Percentiles rank a stretch among this genome's conserved stretches.
These are phyloP conservation scores for Avena atlantica DNA, from an alignment of 176 grass and related monocot genomes.

Conservation along the genomic window DNA sequence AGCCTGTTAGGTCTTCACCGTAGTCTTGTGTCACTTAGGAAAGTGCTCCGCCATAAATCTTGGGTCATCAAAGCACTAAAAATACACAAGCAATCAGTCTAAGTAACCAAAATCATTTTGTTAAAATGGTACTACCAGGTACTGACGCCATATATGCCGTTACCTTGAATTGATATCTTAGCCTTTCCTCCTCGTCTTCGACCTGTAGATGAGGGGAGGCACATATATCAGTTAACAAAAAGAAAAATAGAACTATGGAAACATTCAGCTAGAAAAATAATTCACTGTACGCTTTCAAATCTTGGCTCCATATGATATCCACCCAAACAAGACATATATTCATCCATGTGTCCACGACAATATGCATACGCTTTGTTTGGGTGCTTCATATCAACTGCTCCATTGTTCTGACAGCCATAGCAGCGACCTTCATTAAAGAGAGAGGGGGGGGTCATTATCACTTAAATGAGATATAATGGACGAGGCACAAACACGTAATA, in stretches of 20 bases:
- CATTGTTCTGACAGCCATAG: not conserved
- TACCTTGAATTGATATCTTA: not conserved
- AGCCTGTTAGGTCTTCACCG: not conserved
- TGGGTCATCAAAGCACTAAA: slow-evolving; percentile 6
- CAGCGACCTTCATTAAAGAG: not conserved
- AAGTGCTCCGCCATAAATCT: not conserved
- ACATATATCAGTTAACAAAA: not conserved
- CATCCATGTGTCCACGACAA: not conserved
- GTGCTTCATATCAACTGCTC: not conserved
- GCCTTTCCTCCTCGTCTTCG: not conserved
- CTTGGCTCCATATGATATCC: not conserved
- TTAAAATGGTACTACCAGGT: not conserved
- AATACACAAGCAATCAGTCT: not conserved
- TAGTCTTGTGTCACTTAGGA: not conserved
- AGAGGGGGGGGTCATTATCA: not conserved
- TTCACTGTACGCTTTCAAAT: not conserved
- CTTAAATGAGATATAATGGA: not conserved
- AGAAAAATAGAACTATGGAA: not conserved
- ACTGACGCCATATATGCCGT: not conserved
- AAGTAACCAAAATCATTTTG: not conserved
- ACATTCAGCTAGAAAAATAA: not conserved
- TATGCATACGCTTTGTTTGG: not conserved
- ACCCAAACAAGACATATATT: not conserved
- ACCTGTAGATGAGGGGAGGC: not conserved
- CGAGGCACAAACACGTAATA: not conserved